phyloP scores from a whole-genome alignment of 441 rosid genomes.

The Raphanus hybrid region DNA sequence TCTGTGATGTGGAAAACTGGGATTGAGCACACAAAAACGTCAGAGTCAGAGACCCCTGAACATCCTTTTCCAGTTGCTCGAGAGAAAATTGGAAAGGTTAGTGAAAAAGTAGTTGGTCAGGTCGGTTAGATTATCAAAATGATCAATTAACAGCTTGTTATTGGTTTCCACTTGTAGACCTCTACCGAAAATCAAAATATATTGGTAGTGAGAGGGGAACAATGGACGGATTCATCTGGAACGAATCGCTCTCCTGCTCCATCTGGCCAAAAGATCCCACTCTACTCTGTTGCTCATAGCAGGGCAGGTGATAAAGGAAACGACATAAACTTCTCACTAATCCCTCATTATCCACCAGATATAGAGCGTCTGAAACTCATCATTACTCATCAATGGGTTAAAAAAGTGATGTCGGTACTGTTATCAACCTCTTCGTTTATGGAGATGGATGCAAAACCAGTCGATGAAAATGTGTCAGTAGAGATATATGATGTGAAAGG shows the following conservation, averaged over 20 bases:
- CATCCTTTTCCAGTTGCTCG: slow-evolving; percentile 27
- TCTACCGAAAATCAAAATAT: not conserved
- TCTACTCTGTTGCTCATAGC: slow-evolving; percentile 74
- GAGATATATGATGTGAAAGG: slow-evolving; percentile 81
- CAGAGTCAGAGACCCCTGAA: slow-evolving; percentile 30
- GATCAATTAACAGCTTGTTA: slow-evolving; percentile 29
- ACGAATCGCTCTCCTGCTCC: slow-evolving; percentile 53
- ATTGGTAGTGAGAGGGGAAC: slow-evolving; percentile 11
- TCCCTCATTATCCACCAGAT: slow-evolving; percentile 71
- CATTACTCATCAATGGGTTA: slow-evolving; percentile 78
- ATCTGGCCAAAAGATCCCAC: slow-evolving; percentile 60
- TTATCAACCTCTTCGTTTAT: slow-evolving; percentile 54
- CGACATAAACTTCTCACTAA: slow-evolving; percentile 80
- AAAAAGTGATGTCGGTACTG: slow-evolving; percentile 60
- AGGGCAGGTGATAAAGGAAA: slow-evolving; percentile 93
- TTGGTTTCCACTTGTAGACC: slow-evolving; percentile 32
- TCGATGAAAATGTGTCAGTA: slow-evolving; percentile 51
- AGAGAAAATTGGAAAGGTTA: slow-evolving; percentile 37
- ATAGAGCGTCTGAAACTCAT: slow-evolving; percentile 63
- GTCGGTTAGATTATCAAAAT: slow-evolving; percentile 5
- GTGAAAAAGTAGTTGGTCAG: slow-evolving; percentile 12
- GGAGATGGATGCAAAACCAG: slow-evolving; percentile 45
- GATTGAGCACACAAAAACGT: slow-evolving; percentile 39
- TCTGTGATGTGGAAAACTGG: slow-evolving; percentile 68
- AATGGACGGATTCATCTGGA: slow-evolving; percentile 24